These are phyloP conservation scores for Colletotrichum gloeosporioides DNA, from an alignment of 2,329 filamentous ascomycete genomes.

Conservation along the genomic window DNA sequence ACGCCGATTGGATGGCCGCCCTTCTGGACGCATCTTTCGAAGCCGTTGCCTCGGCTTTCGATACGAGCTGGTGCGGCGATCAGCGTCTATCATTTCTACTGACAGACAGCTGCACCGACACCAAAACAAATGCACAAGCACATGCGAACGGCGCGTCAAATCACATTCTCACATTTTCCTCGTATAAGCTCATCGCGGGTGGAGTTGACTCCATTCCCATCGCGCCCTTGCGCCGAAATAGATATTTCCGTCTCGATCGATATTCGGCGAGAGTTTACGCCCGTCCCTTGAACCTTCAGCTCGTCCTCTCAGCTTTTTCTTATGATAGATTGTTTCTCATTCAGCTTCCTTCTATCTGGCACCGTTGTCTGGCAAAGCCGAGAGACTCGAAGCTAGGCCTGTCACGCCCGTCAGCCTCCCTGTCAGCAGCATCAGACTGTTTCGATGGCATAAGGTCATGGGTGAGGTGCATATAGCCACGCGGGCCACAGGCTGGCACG, in stretches of 20 bases:
- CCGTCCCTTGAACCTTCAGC: background rate
- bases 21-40: background rate
- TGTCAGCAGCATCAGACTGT: background rate
- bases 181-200: slow-evolving; percentile 1
- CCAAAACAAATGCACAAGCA: background rate
- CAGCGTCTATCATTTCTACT: background rate
- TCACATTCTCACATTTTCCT: background rate
- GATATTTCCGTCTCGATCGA: background rate
- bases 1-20: background rate
- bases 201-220: slow-evolving; percentile 3
- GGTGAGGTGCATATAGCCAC: background rate
- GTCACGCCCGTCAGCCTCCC: background rate
- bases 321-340: background rate
- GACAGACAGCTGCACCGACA: background rate
- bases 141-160: background rate
- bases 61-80: background rate
- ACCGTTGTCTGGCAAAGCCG: background rate
- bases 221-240: background rate
- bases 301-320: background rate
- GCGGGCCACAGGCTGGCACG: background rate
- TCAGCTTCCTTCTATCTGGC: background rate
- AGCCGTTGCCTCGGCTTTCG: background rate
- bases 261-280: background rate
- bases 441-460: background rate
- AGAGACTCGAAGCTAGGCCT: background rate